These are phyloP conservation scores for Rhynchosporium secalis DNA, from an alignment of 2,329 filamentous ascomycete genomes.

Conservation along the genomic window DNA sequence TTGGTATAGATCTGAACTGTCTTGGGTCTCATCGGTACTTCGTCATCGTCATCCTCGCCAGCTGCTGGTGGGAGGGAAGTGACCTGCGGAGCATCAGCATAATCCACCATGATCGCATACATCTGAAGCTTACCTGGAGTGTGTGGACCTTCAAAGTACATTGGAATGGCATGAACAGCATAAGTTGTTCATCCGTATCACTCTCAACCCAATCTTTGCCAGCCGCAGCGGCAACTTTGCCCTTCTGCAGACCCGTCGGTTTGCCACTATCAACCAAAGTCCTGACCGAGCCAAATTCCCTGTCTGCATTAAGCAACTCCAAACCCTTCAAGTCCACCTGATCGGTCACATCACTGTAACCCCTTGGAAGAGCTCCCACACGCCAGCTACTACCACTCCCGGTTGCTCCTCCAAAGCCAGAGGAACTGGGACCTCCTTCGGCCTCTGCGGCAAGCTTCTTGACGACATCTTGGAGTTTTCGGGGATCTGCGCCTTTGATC, in stretches of 20 bases:
- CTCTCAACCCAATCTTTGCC: constrained; percentile 87
- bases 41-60: constrained; percentile 65
- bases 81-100: constrained; percentile 53
- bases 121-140: constrained; percentile 54
- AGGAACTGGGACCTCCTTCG: constrained; percentile 43
- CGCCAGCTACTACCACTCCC: constrained; percentile 62
- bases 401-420: constrained; percentile 34
- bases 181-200: constrained; percentile 94
- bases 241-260: constrained; percentile 63
- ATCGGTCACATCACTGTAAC: constrained; percentile 81
- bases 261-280: constrained; percentile 70
- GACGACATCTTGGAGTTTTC: constrained; percentile 69
- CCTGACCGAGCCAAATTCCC: constrained; percentile 69
- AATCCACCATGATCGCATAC: no score
- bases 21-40: constrained; percentile 76
- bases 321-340: constrained; percentile 76
- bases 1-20: constrained; percentile 87
- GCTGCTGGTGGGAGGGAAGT: constrained; percentile 70
- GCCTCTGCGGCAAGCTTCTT: constrained; percentile 70
- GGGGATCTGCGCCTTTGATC: constrained; percentile 72
- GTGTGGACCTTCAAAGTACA: constrained; percentile 87
- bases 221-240: constrained; percentile 50
- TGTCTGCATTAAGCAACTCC: constrained; percentile 86
- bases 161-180: constrained; percentile 90
- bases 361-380: constrained; percentile 72